phyloP scores from a whole-genome alignment of 352 stramenopile species.

The Phytophthora megakarya region DNA sequence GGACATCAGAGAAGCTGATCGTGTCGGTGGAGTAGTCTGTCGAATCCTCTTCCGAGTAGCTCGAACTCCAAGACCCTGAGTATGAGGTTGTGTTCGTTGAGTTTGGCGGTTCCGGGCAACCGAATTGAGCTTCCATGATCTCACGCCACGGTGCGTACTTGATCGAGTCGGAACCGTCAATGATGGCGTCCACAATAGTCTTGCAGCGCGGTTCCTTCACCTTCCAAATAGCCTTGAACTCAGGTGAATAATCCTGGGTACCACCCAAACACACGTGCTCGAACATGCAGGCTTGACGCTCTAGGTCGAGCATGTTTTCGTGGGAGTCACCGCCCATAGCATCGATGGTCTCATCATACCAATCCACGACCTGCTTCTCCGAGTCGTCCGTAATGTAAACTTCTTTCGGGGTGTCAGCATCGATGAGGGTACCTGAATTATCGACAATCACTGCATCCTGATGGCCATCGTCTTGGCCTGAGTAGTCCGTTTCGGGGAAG shows the following conservation, averaged over 20 bases:
- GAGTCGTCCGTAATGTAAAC: constrained; percentile 35
- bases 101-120: constrained; percentile 40
- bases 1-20: constrained; percentile 22
- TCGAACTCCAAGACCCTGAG: constrained; percentile 4
- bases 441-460: constrained; percentile 25
- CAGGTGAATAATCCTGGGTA: constrained; percentile 44
- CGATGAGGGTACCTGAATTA: constrained; percentile 13
- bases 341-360: constrained; percentile 49
- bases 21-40: constrained; percentile 28
- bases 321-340: constrained; percentile 37
- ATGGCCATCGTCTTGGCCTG: constrained; percentile 26
- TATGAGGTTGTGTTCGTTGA: constrained; percentile 13
- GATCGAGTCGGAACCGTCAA: constrained; percentile 39
- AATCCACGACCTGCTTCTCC: constrained; percentile 43
- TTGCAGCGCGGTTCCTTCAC: constrained; percentile 50
- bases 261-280: constrained; percentile 60
- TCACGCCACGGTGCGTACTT: constrained; percentile 44
- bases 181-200: constrained; percentile 53
- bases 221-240: constrained; percentile 57
- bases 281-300: constrained; percentile 63
- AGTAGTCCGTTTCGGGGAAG: constrained; percentile 28
- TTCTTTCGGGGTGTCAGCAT: constrained; percentile 16
- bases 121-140: constrained; percentile 43
- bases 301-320: constrained; percentile 53
- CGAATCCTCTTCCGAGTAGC: background rate